Percentiles rank a stretch among this genome's conserved stretches.
Evolutionary conservation across 768 basidiomycete species (phyloP).

Genomic region (Psilocybe cubensis): DNA sequence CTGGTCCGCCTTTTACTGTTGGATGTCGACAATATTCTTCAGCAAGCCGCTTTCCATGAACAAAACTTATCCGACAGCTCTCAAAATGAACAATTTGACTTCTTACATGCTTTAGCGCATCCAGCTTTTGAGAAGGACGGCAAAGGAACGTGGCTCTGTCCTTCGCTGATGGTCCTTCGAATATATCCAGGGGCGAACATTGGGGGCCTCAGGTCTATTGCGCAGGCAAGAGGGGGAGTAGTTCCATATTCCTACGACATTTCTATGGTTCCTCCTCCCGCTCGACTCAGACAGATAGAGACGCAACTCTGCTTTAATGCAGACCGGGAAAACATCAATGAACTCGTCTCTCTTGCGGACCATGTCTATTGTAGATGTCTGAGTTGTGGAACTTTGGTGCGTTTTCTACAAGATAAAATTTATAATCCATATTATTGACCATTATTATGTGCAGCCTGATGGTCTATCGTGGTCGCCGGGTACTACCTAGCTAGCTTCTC

Average conservation of each 20-base stretch:
- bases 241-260: background rate
- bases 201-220: slow-evolving; percentile 21
- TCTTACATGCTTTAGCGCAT: slow-evolving; percentile 23
- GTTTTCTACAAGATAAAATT: too few relatives aligned
- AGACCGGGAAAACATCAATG: slow-evolving; percentile 18
- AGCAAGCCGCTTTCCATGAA: slow-evolving; percentile 1
- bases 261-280: slow-evolving; percentile 3
- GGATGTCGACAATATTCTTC: slow-evolving; percentile 16
- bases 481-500: too few relatives aligned
- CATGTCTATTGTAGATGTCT: slow-evolving; percentile 20
- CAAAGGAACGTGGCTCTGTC: slow-evolving; percentile 28
- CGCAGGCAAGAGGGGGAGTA: slow-evolving; percentile 20
- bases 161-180: slow-evolving; percentile 26
- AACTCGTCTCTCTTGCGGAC: slow-evolving; percentile 16
- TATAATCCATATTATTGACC: too few relatives aligned
- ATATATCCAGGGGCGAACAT: slow-evolving; percentile 20
- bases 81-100: slow-evolving; percentile 16
- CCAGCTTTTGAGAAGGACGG: slow-evolving; percentile 18
- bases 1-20: slow-evolving; percentile 28
- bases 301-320: slow-evolving; percentile 25
- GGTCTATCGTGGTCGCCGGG: too few relatives aligned
- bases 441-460: too few relatives aligned
- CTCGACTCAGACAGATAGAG: slow-evolving; percentile 25
- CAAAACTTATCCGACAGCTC: background rate
- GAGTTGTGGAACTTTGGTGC: too few relatives aligned